These are phyloP conservation scores for Avicennia marina DNA, from an alignment of 257 asterid species.

Conservation along the genomic window DNA sequence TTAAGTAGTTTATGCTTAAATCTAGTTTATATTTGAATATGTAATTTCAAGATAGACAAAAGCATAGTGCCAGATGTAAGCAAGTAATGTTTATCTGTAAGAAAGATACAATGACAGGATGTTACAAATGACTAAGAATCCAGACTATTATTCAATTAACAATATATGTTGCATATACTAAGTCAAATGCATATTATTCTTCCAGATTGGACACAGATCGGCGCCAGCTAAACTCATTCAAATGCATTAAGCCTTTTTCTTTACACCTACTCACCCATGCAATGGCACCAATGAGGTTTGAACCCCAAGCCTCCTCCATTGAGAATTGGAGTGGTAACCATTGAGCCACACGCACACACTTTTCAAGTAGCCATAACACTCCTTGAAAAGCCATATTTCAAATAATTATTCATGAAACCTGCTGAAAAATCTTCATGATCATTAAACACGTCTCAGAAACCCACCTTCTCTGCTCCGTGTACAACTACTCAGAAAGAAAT, in stretches of 20 bases:
- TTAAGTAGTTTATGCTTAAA: background rate
- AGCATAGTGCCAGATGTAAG: background rate
- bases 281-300: too few species aligned
- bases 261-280: too few species aligned
- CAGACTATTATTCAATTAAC: too few species aligned
- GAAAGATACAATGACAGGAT: background rate
- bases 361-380: too few species aligned
- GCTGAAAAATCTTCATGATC: background rate
- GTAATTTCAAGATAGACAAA: background rate
- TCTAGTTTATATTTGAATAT: background rate
- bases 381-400: background rate
- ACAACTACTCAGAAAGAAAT: background rate
- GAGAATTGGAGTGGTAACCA: too few species aligned
- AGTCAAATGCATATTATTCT: background rate
- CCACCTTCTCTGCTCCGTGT: background rate
- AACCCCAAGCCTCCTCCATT: too few species aligned
- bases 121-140: background rate
- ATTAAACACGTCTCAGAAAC: background rate
- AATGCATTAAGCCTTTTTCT: constrained; percentile 10
- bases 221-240: background rate
- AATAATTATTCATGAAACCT: background rate
- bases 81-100: background rate
- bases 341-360: too few species aligned
- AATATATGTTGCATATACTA: background rate
- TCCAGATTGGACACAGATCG: background rate